Percentiles rank a stretch among this genome's conserved stretches.
Evolutionary conservation across 352 stramenopile genomes (phyloP).

Genomic region (Pythium phragmitis): DNA sequence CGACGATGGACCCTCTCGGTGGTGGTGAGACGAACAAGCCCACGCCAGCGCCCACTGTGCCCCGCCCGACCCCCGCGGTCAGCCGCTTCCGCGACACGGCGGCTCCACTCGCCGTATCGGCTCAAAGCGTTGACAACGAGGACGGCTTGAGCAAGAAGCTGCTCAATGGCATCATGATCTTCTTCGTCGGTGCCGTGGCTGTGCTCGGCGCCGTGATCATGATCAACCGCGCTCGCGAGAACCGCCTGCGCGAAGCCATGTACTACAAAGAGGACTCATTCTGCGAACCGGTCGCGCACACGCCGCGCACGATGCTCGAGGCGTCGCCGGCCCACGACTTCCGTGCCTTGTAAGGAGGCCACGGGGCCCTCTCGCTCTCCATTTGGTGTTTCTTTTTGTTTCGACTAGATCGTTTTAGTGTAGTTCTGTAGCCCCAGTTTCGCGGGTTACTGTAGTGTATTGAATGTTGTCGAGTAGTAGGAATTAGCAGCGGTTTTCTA

Average conservation of each 20-base stretch:
- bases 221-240: constrained; percentile 18
- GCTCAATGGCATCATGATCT: constrained; percentile 18
- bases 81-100: constrained; percentile 11
- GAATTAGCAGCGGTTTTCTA: neutral
- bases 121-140: constrained; percentile 9
- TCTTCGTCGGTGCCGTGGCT: constrained; percentile 17
- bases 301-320: constrained; percentile 10
- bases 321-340: constrained; percentile 5
- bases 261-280: constrained; percentile 13
- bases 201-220: constrained; percentile 23
- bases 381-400: too few species aligned
- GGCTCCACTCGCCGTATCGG: constrained; percentile 5
- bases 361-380: neutral
- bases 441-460: neutral
- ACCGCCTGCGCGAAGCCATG: constrained; percentile 4
- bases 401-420: neutral
- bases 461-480: neutral
- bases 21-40: neutral
- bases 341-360: constrained; percentile 9
- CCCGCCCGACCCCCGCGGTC: constrained; percentile 6
- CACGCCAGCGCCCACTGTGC: constrained; percentile 10
- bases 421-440: neutral
- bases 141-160: constrained; percentile 7
- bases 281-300: neutral
- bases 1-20: neutral